Base-by-base conservation (phyloP, 2,329 filamentous ascomycete species). In the Bretziella fagacearum region DNA sequence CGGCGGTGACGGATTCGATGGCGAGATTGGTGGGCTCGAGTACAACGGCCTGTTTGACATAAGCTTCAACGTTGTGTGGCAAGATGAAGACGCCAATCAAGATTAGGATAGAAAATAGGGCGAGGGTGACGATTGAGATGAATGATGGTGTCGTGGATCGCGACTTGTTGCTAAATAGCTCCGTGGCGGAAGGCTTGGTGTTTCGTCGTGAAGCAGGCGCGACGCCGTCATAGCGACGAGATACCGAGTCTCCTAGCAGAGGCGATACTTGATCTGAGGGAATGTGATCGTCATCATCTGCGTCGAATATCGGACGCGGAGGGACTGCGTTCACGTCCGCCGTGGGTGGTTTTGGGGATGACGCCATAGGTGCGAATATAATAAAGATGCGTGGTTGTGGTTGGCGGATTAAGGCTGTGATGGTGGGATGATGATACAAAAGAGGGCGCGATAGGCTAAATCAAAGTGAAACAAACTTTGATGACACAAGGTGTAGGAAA, bases 1-100 rank as follows among this genome's bases (percentile, higher is more conserved):
- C 71, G 6, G 75, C 58, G 0, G 85, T 95, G 54, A 95, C 81
- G 2, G 81, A 84, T 56, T 91, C 82, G 51, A 98, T 77, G 1
- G 86, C 85, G 17, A 98, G 64, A 54, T 79, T 82, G 4, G 81
- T 86, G 2, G 91, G 84, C 57, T 87, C 77, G 54, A 98, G 74
- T 15, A 89, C 77, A 20, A 80, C 71, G 2, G 87, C 84, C 60
- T 87, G 71, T 62, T 89, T 81, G 42, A 82, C 84, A 62, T 98
- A 98, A 58, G 84, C 74, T 62, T 93, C 77, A 8, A 93, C 75
- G 6, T 80, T 75, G 13, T 81, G 77, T 2, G 89, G 87, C 0
- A 81, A 74, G 46, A 93, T 73, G 63, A 94, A 94, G 13, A 79
- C 84, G 48, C 89, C 65, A 13, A 81, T 63, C 50, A 95, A 77